Percentiles rank a stretch among this genome's conserved stretches.
These are phyloP conservation scores for Chlamydomonas sp. DNA, from an alignment of 139 green algal genomes.

Conservation along the genomic window DNA sequence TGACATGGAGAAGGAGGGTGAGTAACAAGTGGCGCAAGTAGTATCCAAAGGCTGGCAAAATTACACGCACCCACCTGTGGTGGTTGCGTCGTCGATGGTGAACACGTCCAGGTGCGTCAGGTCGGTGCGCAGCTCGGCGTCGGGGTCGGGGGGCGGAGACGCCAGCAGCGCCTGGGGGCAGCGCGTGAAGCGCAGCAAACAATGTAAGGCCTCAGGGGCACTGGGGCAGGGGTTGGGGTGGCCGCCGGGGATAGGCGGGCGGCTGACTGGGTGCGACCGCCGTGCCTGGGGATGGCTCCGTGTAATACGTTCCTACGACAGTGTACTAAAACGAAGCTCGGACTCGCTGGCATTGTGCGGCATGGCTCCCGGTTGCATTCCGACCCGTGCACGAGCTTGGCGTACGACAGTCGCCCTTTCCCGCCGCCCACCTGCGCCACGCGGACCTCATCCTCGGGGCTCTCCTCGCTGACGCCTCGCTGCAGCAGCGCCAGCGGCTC, in stretches of 20 bases:
- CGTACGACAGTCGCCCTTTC: too few species aligned
- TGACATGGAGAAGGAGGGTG: too few species aligned
- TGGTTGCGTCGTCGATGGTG: conserved; percentile 85
- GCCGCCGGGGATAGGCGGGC: not conserved
- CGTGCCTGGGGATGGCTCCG: not conserved
- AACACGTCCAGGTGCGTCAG: conserved; percentile 68
- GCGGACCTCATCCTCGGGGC: conserved; percentile 16
- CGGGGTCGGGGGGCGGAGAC: conserved; percentile 60
- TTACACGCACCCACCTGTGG: conserved; percentile 65
- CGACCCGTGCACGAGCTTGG: too few species aligned
- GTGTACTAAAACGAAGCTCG: too few species aligned
- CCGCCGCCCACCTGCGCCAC: conserved; percentile 11
- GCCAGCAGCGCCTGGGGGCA: conserved; percentile 57
- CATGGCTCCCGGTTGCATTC: too few species aligned
- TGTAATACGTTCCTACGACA: too few species aligned
- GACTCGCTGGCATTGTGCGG: too few species aligned
- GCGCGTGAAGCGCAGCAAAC: not conserved
- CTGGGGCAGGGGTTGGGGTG: not conserved
- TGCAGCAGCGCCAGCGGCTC: conserved; percentile 66
- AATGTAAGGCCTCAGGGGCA: too few species aligned
- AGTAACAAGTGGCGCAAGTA: too few species aligned
- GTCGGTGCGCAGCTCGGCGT: conserved; percentile 64
- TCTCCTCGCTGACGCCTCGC: conserved; percentile 40
- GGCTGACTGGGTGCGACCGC: not conserved
- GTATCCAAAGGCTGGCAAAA: too few species aligned